Evolutionary conservation across 306 rosid species (phyloP), one percentile per base, ranked within the genome.

Genomic region (Quercus alba): DNA sequence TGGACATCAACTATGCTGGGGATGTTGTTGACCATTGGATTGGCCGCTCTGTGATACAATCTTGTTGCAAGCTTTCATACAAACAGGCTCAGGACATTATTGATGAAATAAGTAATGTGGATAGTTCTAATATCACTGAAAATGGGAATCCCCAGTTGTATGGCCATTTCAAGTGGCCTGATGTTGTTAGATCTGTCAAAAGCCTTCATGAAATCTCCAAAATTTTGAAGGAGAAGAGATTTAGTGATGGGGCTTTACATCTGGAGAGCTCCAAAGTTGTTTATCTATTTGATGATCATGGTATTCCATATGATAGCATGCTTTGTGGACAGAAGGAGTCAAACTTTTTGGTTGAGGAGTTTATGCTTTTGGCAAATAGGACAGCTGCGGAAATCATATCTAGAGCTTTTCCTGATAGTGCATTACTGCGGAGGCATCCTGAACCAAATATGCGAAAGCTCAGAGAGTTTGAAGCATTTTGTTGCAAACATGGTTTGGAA

Each of bases 51-150:
- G 94, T 95, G 83, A 89, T 95, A 73, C 84, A 81, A 18, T 93
- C 98, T n/a, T 95, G 93, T 67, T 91, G 99, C 86, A 90, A 95
- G 82, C 98, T 95, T 81, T 93, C 98, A 31, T 93, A 91, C 78
- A 93, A 90, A 58, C 90, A 85, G 25, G 94, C 92, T 10, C 97
- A 93, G 80, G 85, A 82, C 73, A 90, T 95, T 59, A 91, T 95
- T 67, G 92, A 92, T 46, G 90, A 71, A 83, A 75, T 58, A 75
- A 23, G 73, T 70, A 77, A 83, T 81, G 62, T 78, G 55, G 89
- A 77, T n/a, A 59, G 80, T 79, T 80, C 61, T 17, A 77, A 77
- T 23, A 35, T 64, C 31, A 58, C 68, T 61, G 84, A 68, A 74
- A 79, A 81, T 66, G 73, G 44, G 38, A 75, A 52, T 76, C 96